These are phyloP conservation scores for Xanthoconium separans DNA, from an alignment of 1,284 basidiomycete genomes.

Conservation along the genomic window DNA sequence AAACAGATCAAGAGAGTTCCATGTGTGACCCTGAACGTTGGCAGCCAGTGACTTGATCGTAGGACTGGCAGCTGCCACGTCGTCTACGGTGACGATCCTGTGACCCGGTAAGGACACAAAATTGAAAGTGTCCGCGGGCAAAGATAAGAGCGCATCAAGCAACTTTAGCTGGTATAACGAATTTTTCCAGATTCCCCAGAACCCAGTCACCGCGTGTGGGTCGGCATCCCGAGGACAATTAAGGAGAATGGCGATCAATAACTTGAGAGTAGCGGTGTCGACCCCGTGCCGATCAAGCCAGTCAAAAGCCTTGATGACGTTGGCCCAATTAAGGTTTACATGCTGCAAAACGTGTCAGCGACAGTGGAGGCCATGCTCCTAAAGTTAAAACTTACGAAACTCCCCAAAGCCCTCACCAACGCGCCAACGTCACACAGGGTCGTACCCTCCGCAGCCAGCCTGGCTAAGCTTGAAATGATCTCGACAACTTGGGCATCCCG, in stretches of 20 bases:
- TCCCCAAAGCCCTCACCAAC: slow-evolving; percentile 67
- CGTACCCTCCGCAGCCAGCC: slow-evolving; percentile 68
- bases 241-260: slow-evolving; percentile 76
- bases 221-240: slow-evolving; percentile 70
- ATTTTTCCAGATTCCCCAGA: slow-evolving; percentile 85
- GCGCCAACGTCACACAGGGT: slow-evolving; percentile 74
- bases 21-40: slow-evolving; percentile 86
- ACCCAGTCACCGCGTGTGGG: slow-evolving; percentile 75
- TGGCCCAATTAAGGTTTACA: slow-evolving; percentile 73
- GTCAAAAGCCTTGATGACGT: slow-evolving; percentile 78
- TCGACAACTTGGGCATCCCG: slow-evolving; percentile 68
- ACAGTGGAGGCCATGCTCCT: slow-evolving; percentile 7
- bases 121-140: slow-evolving; percentile 89
- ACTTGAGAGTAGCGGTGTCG: slow-evolving; percentile 79
- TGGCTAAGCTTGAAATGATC: slow-evolving; percentile 62
- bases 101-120: slow-evolving; percentile 83
- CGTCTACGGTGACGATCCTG: slow-evolving; percentile 81
- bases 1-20: slow-evolving; percentile 93
- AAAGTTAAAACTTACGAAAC: slow-evolving; percentile 53
- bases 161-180: slow-evolving; percentile 84
- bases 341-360: slow-evolving; percentile 42
- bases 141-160: slow-evolving; percentile 82
- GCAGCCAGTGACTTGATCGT: slow-evolving; percentile 84
- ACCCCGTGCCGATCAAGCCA: slow-evolving; percentile 75
- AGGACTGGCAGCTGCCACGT: slow-evolving; percentile 80